phyloP scores from a whole-genome alignment of 2,329 filamentous ascomycete genomes.

The Tolypocladium paradoxum region DNA sequence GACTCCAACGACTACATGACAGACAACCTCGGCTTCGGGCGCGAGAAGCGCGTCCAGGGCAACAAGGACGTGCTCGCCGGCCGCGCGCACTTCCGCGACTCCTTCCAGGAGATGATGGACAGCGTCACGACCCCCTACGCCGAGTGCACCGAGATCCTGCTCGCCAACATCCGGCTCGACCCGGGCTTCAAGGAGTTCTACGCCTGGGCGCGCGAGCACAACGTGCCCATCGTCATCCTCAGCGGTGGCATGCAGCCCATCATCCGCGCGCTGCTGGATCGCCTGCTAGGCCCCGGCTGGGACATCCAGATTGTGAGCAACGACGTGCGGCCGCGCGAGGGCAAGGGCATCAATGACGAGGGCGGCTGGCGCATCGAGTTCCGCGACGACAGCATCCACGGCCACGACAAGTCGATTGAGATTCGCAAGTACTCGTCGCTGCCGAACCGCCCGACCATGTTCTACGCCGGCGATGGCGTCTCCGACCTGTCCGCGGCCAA shows the following conservation, averaged over 20 bases:
- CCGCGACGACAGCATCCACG: slow-evolving; percentile 81
- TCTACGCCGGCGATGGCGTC: slow-evolving; percentile 93
- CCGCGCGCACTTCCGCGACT: slow-evolving; percentile 66
- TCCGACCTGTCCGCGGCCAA: slow-evolving; percentile 85
- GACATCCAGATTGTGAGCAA: slow-evolving; percentile 90
- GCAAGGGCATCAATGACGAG: slow-evolving; percentile 66
- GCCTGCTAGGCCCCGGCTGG: slow-evolving; percentile 66
- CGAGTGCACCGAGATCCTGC: slow-evolving; percentile 68
- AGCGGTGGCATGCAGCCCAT: slow-evolving; percentile 89
- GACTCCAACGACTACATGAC: slow-evolving; percentile 66
- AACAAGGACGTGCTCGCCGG: slow-evolving; percentile 70
- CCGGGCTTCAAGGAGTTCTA: slow-evolving; percentile 83
- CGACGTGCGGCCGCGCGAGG: slow-evolving; percentile 51
- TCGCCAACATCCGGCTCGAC: slow-evolving; percentile 79
- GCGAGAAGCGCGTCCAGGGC: slow-evolving; percentile 55
- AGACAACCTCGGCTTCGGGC: slow-evolving; percentile 82
- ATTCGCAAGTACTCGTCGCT: slow-evolving; percentile 78
- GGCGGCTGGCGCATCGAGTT: slow-evolving; percentile 82
- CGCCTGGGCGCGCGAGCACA: slow-evolving; percentile 66
- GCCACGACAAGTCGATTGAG: slow-evolving; percentile 93
- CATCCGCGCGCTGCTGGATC: slow-evolving; percentile 71
- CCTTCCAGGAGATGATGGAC: slow-evolving; percentile 87
- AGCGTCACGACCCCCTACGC: slow-evolving; percentile 71
- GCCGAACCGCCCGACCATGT: slow-evolving; percentile 67
- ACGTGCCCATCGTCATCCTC: slow-evolving; percentile 85